Evolutionary conservation across 2,329 filamentous ascomycete genomes (phyloP), one percentile per base, ranked within the genome.

Genomic region (Phoma sp.): DNA sequence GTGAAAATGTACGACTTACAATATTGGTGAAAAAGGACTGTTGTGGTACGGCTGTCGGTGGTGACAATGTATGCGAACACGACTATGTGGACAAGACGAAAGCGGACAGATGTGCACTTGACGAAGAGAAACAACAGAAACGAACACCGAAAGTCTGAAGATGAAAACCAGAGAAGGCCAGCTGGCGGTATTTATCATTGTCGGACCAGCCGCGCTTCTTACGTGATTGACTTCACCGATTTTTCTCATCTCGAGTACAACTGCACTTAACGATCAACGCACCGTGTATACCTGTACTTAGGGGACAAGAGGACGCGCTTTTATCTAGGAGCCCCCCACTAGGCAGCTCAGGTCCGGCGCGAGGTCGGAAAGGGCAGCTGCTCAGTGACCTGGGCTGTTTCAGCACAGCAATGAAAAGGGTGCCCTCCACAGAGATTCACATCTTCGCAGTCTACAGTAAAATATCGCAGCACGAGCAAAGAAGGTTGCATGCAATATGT

Each of bases 181-280:
- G 47, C 55, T 56, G 55, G 62, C 55, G 59, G 51, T 55, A 50
- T 55, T 55, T 55, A 55, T 55, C 22, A 69, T 71, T 62, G 64
- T 52, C 57, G 57, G 41, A 42, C 57, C 40, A 50, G 60, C 61
- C 59, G 63, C 60, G 60, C 60, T 55, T 70, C 62, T 74, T 74
- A 74, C 67, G 69, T 74, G 72, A 74, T 71, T 68, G 38, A 58
- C 52, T 52, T 48, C 59, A 54, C 53, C 60, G 64, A 57, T 60
- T 64, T 64, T 69, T 45, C 18, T 14, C 45, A 36, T 22, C 45
- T 65, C 69, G 69, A 60, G 59, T 67, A 54, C 35, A 68, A 58
- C 62, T 72, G 64, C 58, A 60, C 62, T 72, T 72, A 71, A 54
- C 58, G 65, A 50, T 47, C 43, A 18, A 60, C 51, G 60, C 53